Evolutionary conservation across 2,329 filamentous ascomycete genomes (phyloP), one percentile per base, ranked within the genome.

Genomic region (Fusarium citri): DNA sequence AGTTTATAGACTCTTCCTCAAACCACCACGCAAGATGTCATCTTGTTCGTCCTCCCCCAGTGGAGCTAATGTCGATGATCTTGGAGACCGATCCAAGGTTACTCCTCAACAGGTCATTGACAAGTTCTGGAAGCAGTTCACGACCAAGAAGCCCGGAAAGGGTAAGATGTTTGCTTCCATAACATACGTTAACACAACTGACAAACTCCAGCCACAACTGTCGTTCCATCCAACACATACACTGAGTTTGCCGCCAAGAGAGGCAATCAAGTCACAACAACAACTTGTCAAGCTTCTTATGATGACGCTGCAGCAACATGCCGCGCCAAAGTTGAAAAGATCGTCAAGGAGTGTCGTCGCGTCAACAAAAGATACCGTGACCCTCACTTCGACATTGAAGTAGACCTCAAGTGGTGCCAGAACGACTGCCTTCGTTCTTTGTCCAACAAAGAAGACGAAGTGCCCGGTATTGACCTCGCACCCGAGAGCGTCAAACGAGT

Each of bases 341-440:
- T 90, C 63, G 84, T 88, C 50, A 83, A 83, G 60, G 88, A 90
- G 75, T 97, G 93, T 77, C 85, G 89, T 23, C 87, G 92, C 11
- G 84, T 94, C 60, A 97, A 97, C 79, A 91, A 94, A 75, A 95
- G 94, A 79, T 97, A 97, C 77, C 87, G 91, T 18, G 93, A 97
- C 76, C 88, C 90, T n/a, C 89, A 96, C 78, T 97, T 97, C 76
- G 92, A 97, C 77, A 89, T 97, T 54, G 93, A 96, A 76, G 83
- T 87, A 40, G 92, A 94, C 77, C 84, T 94, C 66, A 92, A 93
- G 80, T 83, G 83, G 40, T 80, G 81, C n/a, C 79, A 77, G 8
- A 81, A 82, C 43, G 84, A 88, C 73, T 88, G 84, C 31, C 80
- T 87, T 25, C 78, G 84, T 62, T 81, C 81, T 37, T 81, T 85